Percentiles rank a stretch among this genome's conserved stretches.
Evolutionary conservation across 2,329 filamentous ascomycete genomes (phyloP).

Genomic region (Diaporthe sp.): DNA sequence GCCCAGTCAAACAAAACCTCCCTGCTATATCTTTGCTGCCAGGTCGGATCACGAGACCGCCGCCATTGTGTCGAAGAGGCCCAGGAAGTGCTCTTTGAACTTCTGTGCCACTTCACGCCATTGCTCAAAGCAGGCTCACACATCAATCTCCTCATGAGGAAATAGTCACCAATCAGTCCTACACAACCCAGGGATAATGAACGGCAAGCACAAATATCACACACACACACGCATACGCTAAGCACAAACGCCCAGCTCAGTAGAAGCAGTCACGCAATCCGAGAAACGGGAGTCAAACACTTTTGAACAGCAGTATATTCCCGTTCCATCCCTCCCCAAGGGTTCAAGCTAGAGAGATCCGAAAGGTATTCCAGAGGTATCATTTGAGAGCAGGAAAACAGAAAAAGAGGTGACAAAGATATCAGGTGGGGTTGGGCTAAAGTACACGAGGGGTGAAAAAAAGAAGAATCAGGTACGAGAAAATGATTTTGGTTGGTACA

Average conservation of each 20-base stretch:
- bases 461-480: background rate
- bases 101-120: background rate
- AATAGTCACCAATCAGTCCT: background rate
- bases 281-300: background rate
- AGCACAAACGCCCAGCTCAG: background rate
- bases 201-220: background rate
- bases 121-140: too few species aligned
- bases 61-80: background rate
- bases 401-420: background rate
- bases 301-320: conserved; percentile 28
- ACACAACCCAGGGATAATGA: background rate
- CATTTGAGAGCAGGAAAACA: conserved; percentile 5
- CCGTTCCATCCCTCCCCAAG: conserved; percentile 13
- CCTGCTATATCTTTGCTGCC: background rate
- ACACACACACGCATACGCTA: background rate
- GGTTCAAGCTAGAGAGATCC: conserved; percentile 15
- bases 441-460: background rate
- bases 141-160: too few species aligned
- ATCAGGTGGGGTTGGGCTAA: background rate
- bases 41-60: background rate
- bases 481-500: conserved; percentile 6
- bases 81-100: background rate
- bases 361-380: conserved; percentile 39
- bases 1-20: background rate
- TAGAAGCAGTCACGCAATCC: background rate